Evolutionary conservation across 176 grass and related monocot genomes (phyloP), one percentile per base, ranked within the genome.

Genomic region (Hyparrhenia diplandra): DNA sequence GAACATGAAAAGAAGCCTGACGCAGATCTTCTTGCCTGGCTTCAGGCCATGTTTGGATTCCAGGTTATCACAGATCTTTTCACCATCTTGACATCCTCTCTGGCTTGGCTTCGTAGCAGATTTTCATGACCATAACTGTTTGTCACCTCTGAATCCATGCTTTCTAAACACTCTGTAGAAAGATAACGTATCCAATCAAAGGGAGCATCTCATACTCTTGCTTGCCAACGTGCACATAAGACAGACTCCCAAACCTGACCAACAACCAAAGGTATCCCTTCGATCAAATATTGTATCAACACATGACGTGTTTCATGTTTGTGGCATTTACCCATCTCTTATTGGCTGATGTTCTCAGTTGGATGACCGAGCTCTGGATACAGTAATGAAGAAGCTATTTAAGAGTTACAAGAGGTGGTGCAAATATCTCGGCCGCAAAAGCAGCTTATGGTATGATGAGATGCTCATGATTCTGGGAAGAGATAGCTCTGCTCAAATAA

Each of bases 11-110:
- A 91, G 77, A 98, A 93, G 73, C 64, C 86, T 59, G 86, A 89
- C 14, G 63, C 82, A 23, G 95, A 98, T 65, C 88, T 98, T 86
- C 88, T 98, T 49, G 95, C 80, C 63, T 98, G 95, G 95, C 95
- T 98, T 91, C 95, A 98, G 83, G 80, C 88, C 31, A 82, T 98
- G 95, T 98, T 98, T 85, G 92, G 95, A 69, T 98, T 98, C 84
- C 95, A 98, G 95, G 95, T 98, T 78, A 81, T 28, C 36, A 55
- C 29, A 47, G 9, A 14, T n/a, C n/a, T n/a, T 5, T 30, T 40
- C 21, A 57, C 23, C 32, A 60, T n/a, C n/a, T n/a, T n/a, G n/a
- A n/a, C n/a, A n/a, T 34, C 42, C 21, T 60, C 64, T 76, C 10
- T 66, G 12, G 46, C n/a, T n/a, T n/a, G n/a, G n/a, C 51, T 77